A percentile compares a stretch with the other conserved stretches of the same genome.
Conservation (phyloP, 768 basidiomycete genomes). For the Exsudoporus frostii region DNA sequence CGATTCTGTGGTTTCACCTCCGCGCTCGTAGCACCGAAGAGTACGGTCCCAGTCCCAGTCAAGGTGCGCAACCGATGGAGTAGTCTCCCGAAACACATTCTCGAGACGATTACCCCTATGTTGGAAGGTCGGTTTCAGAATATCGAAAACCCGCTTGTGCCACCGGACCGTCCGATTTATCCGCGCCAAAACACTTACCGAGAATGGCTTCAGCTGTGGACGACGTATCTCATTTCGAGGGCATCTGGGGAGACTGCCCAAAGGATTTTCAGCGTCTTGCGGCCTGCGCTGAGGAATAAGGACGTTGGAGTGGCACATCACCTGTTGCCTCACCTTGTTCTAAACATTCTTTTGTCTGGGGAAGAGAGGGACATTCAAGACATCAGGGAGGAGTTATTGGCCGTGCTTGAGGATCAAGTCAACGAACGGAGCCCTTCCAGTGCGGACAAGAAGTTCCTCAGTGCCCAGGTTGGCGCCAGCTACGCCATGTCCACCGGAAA, state of each 20-base stretch:
- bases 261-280: conserved; percentile 75
- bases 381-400: conserved; percentile 73
- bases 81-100: conserved; percentile 72
- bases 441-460: conserved; percentile 79
- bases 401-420: conserved; percentile 87
- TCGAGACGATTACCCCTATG: conserved; percentile 84
- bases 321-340: conserved; percentile 86
- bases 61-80: conserved; percentile 79
- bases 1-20: conserved; percentile 83
- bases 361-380: conserved; percentile 54
- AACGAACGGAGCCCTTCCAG: conserved; percentile 52
- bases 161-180: conserved; percentile 73
- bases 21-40: conserved; percentile 59
- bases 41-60: conserved; percentile 48
- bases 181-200: conserved; percentile 74
- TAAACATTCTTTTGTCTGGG: conserved; percentile 81
- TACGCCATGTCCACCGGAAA: not conserved
- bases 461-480: conserved; percentile 74
- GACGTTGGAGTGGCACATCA: conserved; percentile 95
- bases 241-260: conserved; percentile 57
- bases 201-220: conserved; percentile 95
- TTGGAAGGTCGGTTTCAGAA: conserved; percentile 66
- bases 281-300: conserved; percentile 73
- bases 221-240: conserved; percentile 70
- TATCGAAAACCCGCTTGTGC: conserved; percentile 38